Evolutionary conservation across 1,139 yeast species (phyloP).

Genomic region (Taphrina flavorubra): DNA sequence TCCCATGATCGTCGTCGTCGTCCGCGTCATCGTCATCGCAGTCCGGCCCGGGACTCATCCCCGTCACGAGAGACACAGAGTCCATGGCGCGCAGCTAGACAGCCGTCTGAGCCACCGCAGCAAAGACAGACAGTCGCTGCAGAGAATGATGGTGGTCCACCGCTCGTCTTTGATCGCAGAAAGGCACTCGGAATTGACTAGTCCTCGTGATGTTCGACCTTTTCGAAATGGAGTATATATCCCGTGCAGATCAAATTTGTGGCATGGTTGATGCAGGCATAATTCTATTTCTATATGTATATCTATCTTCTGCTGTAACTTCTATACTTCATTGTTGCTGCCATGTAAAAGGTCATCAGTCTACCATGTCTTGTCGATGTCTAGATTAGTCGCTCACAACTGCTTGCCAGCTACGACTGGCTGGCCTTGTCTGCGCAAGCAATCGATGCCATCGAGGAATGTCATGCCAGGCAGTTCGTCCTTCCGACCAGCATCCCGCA

Average conservation of each 20-base stretch:
- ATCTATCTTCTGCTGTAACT: background rate
- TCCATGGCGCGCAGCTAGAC: background rate
- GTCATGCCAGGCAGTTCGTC: slow-evolving; percentile 27
- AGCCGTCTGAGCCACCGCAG: background rate
- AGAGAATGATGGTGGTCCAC: background rate
- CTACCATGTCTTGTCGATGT: background rate
- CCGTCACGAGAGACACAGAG: background rate
- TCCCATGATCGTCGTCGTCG: slow-evolving; percentile 1
- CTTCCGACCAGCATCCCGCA: slow-evolving; percentile 19
- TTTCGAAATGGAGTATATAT: no score
- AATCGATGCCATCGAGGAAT: slow-evolving; percentile 19
- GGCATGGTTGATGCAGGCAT: no score
- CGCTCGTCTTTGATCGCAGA: slow-evolving; percentile 22
- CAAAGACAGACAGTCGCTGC: background rate
- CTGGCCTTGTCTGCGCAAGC: slow-evolving; percentile 19
- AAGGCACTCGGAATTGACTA: slow-evolving; percentile 23
- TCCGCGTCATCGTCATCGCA: background rate
- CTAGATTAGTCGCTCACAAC: background rate
- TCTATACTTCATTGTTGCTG: no score
- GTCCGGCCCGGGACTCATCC: background rate
- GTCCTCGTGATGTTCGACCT: background rate
- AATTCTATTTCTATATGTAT: background rate
- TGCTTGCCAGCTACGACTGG: slow-evolving; percentile 4
- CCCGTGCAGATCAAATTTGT: no score
- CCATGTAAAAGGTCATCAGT: no score